These are phyloP conservation scores for Lavandula angustifolia DNA, from an alignment of 257 asterid species.

Conservation along the genomic window DNA sequence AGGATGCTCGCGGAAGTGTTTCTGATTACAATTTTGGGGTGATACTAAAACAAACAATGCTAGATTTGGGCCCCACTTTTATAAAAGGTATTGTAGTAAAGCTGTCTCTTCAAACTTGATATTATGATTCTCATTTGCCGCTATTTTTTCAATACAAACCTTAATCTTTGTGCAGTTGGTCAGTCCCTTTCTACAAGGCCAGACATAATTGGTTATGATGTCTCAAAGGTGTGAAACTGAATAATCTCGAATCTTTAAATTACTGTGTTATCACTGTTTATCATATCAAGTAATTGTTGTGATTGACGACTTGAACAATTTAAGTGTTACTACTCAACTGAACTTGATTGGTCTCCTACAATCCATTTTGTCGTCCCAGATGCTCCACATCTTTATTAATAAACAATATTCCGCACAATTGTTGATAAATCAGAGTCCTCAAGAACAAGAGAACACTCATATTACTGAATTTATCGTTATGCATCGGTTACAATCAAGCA, in stretches of 20 bases:
- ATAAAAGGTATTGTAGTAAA: slow-evolving; percentile 62
- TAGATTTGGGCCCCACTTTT: slow-evolving; percentile 92
- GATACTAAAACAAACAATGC: slow-evolving; percentile 81
- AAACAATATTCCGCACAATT: neutral
- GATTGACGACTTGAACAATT: neutral
- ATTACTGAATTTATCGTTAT: neutral
- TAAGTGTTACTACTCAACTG: neutral
- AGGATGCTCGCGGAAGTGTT: slow-evolving; percentile 44
- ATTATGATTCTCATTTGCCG: slow-evolving; percentile 24
- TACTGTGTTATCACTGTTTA: neutral
- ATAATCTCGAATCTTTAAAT: slow-evolving; percentile 15
- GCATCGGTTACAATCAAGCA: neutral
- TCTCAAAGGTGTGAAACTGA: slow-evolving; percentile 62
- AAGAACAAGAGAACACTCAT: neutral
- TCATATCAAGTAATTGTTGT: slow-evolving; percentile 13
- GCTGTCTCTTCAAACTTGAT: slow-evolving; percentile 17
- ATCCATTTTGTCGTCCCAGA: neutral
- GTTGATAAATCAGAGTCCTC: neutral
- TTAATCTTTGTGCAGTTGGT: slow-evolving; percentile 69
- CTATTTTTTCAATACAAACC: slow-evolving; percentile 22
- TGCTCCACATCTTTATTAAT: neutral
- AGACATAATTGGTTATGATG: slow-evolving; percentile 79
- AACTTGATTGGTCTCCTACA: neutral
- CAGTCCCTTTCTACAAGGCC: slow-evolving; percentile 98
- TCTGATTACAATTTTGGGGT: slow-evolving; percentile 69